Base-by-base conservation (phyloP, 2,329 filamentous ascomycete genomes). In the Xylaria sp. region DNA sequence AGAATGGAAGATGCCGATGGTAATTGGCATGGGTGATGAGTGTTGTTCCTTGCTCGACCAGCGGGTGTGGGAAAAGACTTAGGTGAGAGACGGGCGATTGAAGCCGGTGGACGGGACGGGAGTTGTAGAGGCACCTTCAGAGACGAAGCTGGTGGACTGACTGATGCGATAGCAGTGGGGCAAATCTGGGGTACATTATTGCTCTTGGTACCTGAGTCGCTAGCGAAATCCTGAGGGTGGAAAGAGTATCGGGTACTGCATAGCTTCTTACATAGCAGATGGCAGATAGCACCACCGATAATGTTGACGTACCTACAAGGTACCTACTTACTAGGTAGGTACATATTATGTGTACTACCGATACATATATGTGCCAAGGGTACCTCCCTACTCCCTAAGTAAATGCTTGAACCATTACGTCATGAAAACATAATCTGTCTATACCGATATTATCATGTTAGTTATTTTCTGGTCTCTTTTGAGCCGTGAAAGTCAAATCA, bases 111-210 rank as follows among this genome's bases (percentile, higher is more conserved):
- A 49, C 11, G 31, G 27, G 29, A 51, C n/a, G 17, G 13, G 27
- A 31, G 13, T n/a, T n/a, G n/a, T n/a, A 36, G 29, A 11, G 39
- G 20, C 17, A n/a, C 3, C 42, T 15, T 7, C 10, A 42, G 36
- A 36, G 38, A 31, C 13, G 39, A n/a, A 31, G 31, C 29, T 55
- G 50, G 33, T 33, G 33, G 60, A 45, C 31, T 39, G 44, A 50
- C 4, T 33, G 31, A 15, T 56, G 13, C 38, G 53, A 63, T 58
- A 65, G 45, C n/a, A 33, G 62, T 65, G 62, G 62, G 62, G 62
- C 45, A 53, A 42, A 47, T 39, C 33, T 51, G 44, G 61, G 61
- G 44, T 53, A 58, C 10, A 6, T 27, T 38, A 13, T 47, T 15
- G 61, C 58, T 51, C 53, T 57, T 25, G 44, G 36, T 63, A 63